Evolutionary conservation across 371 early-diverging fungal genomes (phyloP), one percentile per base, ranked within the genome.

Genomic region (Dentiscutata heterogama): DNA sequence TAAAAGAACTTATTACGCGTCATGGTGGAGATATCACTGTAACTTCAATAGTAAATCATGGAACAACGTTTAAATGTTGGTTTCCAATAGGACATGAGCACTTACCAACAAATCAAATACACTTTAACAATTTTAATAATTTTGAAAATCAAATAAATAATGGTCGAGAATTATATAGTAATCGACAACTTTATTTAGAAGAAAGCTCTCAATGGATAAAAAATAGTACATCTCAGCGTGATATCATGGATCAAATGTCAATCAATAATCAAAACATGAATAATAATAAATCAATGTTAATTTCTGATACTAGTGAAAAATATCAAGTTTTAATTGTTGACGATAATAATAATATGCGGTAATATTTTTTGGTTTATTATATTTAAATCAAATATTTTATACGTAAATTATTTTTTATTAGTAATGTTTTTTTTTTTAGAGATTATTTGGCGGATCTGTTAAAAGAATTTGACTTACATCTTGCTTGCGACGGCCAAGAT

Each of bases 1-100:
- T 87, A n/a, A 85, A 87, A 56, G 89, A 89, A 70, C 81, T 89
- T 35, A 83, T 86, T 18, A 85, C 84, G n/a, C 78, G 88, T 13
- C 89, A 89, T 68, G 86, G 85, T 22, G 89, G 89, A 35, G 35
- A 35, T 35, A 35, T 35, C 35, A 35, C 35, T 35, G 35, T 35
- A 35, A 35, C 35, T 35, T 35, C 35, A 3, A 35, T 35, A 35
- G 35, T 35, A 35, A 35, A 35, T 3, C 35, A 35, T 2, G 35
- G 35, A 35, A 35, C 35, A 3, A 35, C 35, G 35, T 35, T 35
- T 35, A 35, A 35, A 35, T 35, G 35, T 35, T 35, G 35, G 35
- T 35, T 35, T 35, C 35, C 35, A 35, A 35, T 35, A 35, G 35
- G 35, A 35, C 3, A 35, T 35, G 35, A 35, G 35, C 35, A 35